A percentile compares a stretch with the other conserved stretches of the same genome.
phyloP scores from a whole-genome alignment of 2,329 filamentous ascomycete species.

The Clonostachys rosea region DNA sequence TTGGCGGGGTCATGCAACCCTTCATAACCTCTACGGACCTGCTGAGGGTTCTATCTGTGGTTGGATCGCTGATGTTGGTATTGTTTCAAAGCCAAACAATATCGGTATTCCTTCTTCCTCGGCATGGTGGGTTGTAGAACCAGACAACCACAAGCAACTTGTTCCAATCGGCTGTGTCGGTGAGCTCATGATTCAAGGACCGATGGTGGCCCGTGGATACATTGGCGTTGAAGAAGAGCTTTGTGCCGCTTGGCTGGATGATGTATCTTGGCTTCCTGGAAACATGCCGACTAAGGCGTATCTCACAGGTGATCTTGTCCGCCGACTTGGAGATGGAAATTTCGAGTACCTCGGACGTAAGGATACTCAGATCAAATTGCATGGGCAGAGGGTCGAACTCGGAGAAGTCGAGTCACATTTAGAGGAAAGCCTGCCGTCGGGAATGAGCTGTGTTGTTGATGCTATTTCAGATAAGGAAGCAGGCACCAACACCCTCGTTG shows the following conservation, averaged over 20 bases:
- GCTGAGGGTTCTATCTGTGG: background rate
- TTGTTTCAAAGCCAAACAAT: background rate
- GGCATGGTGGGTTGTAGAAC: slow-evolving; percentile 10
- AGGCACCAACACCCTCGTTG: background rate
- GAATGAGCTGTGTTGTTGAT: background rate
- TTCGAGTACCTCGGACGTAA: slow-evolving; percentile 9
- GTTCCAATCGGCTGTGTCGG: slow-evolving; percentile 12
- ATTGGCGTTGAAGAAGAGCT: slow-evolving; percentile 10
- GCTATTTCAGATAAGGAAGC: background rate
- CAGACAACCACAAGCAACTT: slow-evolving; percentile 8
- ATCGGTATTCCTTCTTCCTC: slow-evolving; percentile 2
- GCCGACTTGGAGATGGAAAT: slow-evolving; percentile 5
- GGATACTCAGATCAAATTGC: slow-evolving; percentile 45
- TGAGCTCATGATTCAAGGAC: slow-evolving; percentile 13
- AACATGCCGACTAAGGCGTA: slow-evolving; percentile 5
- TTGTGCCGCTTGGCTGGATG: slow-evolving; percentile 5
- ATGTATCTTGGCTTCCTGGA: slow-evolving; percentile 1
- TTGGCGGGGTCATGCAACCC: slow-evolving; percentile 5
- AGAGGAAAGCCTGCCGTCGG: background rate
- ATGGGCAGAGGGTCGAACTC: slow-evolving; percentile 10
- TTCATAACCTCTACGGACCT: slow-evolving; percentile 4
- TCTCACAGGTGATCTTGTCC: slow-evolving; percentile 9
- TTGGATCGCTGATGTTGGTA: background rate
- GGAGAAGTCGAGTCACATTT: slow-evolving; percentile 8
- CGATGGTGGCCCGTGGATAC: slow-evolving; percentile 10